These are phyloP conservation scores for Naganishia vishniacii DNA, from an alignment of 768 basidiomycete species.

Conservation along the genomic window DNA sequence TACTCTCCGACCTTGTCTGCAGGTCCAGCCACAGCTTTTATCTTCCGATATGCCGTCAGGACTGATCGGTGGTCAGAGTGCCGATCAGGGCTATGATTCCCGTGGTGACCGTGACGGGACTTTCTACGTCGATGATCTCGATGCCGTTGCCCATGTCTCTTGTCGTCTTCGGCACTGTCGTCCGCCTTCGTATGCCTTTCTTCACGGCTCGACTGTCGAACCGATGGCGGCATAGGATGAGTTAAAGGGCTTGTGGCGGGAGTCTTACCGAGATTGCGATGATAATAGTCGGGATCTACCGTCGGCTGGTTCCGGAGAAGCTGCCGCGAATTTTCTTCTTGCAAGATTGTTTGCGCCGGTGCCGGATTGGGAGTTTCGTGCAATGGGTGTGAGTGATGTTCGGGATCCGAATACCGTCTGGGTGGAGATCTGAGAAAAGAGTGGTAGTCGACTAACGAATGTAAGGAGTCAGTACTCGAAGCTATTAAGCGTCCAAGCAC, in stretches of 20 bases:
- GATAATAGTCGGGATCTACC: neutral
- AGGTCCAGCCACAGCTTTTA: neutral
- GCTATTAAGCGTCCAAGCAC: neutral
- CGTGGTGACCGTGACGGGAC: neutral
- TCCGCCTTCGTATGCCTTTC: neutral
- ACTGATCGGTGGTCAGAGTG: neutral
- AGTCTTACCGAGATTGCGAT: neutral
- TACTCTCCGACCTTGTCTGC: conserved; percentile 9
- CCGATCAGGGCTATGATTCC: neutral
- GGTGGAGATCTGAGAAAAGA: conserved; percentile 1
- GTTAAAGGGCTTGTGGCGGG: neutral
- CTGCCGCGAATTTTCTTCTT: neutral
- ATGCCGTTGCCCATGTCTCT: neutral
- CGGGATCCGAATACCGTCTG: neutral
- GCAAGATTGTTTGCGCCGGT: neutral
- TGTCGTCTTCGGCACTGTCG: neutral
- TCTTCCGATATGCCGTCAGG: neutral
- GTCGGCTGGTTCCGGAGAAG: no score
- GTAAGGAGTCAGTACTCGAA: no score
- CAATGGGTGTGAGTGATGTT: neutral
- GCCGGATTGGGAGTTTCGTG: conserved; percentile 3
- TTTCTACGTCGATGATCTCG: neutral
- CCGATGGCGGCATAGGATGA: neutral
- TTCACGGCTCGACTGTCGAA: no score
- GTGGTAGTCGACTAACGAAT: conserved; percentile 19